These are phyloP conservation scores for Phytophthora crassamura DNA, from an alignment of 352 stramenopile species.

Conservation along the genomic window DNA sequence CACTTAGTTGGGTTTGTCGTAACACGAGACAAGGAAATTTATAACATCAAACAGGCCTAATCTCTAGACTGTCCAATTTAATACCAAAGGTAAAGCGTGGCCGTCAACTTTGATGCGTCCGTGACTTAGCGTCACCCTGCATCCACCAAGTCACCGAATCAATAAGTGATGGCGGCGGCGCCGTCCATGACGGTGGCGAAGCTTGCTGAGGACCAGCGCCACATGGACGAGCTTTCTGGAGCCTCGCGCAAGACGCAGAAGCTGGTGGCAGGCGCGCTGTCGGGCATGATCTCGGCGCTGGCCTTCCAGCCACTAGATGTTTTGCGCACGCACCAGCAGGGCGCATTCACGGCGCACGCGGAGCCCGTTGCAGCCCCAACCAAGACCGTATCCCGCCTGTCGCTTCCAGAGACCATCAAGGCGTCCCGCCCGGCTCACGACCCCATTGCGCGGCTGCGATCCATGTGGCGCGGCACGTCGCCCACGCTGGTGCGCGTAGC, in stretches of 20 bases:
- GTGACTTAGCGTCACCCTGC: background rate
- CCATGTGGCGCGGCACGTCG: conserved; percentile 86
- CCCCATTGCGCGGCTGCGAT: conserved; percentile 47
- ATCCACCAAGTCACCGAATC: background rate
- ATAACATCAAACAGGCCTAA: no score
- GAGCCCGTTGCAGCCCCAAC: conserved; percentile 8
- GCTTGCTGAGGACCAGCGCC: conserved; percentile 31
- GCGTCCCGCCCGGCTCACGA: conserved; percentile 24
- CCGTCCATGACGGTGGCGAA: conserved; percentile 35
- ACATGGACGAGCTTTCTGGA: conserved; percentile 36
- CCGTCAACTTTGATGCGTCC: background rate
- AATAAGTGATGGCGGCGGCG: conserved; percentile 28
- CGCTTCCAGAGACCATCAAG: conserved; percentile 30
- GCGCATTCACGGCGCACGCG: conserved; percentile 59
- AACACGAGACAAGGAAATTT: no score
- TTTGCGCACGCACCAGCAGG: conserved; percentile 85
- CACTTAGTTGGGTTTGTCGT: no score
- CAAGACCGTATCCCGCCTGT: conserved; percentile 15
- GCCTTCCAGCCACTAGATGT: conserved; percentile 89
- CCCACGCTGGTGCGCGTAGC: conserved; percentile 84
- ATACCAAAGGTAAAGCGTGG: background rate
- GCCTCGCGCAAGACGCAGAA: conserved; percentile 72
- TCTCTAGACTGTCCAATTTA: no score
- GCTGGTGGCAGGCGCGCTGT: conserved; percentile 70
- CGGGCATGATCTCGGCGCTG: conserved; percentile 81